Evolutionary conservation across 306 rosid genomes (phyloP).

Genomic region (Luffa aegyptiaca): DNA sequence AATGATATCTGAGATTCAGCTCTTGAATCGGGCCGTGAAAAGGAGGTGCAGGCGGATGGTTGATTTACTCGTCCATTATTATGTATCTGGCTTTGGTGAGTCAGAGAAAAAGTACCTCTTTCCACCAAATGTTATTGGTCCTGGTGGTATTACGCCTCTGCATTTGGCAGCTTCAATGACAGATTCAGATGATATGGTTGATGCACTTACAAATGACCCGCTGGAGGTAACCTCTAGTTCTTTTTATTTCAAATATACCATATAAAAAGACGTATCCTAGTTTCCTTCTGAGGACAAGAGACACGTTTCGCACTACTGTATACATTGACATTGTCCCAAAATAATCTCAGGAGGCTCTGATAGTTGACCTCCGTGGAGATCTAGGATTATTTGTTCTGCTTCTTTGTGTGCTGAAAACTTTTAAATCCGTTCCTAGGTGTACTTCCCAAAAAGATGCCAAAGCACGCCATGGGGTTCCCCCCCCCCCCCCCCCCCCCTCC

Average conservation of each 20-base stretch:
- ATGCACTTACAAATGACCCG: conserved; percentile 71
- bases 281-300: neutral
- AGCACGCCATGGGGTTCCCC: neutral
- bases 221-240: conserved; percentile 45
- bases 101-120: conserved; percentile 41
- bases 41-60: conserved; percentile 59
- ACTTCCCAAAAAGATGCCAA: neutral
- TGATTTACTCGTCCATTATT: conserved; percentile 57
- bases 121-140: conserved; percentile 68
- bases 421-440: neutral
- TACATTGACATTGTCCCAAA: neutral
- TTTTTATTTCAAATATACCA: neutral
- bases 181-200: conserved; percentile 50
- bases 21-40: conserved; percentile 70
- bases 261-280: neutral
- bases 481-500: no score
- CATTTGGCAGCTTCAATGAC: conserved; percentile 83
- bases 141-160: conserved; percentile 76
- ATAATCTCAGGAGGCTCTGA: neutral
- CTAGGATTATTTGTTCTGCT: neutral
- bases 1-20: conserved; percentile 66
- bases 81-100: conserved; percentile 23
- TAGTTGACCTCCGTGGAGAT: neutral
- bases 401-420: neutral
- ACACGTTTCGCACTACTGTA: neutral